Evolutionary conservation across 805 yeast species (phyloP).

Genomic region (Candida pseudoglaebosa): DNA sequence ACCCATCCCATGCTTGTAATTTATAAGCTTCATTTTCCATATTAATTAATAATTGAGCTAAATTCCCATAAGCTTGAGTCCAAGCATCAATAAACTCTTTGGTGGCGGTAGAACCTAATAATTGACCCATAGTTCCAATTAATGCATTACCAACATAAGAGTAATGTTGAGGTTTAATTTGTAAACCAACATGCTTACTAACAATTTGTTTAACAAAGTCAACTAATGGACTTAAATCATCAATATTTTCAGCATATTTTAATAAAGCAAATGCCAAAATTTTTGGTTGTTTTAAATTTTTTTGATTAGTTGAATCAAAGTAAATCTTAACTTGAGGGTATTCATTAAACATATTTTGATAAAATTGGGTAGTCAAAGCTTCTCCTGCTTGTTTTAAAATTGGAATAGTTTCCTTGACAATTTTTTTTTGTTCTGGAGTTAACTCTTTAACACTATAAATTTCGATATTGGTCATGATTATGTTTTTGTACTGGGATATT

Average conservation of each 20-base stretch:
- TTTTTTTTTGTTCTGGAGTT: slow-evolving; percentile 24
- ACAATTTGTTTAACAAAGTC: slow-evolving; percentile 57
- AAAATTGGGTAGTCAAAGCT: slow-evolving; percentile 50
- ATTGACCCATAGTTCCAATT: slow-evolving; percentile 49
- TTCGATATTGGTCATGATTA: slow-evolving; percentile 3
- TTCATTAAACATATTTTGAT: slow-evolving; percentile 49
- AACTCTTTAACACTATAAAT: slow-evolving; percentile 13
- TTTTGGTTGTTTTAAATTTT: slow-evolving; percentile 52
- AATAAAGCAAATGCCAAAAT: slow-evolving; percentile 61
- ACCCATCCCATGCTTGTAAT: slow-evolving; percentile 50
- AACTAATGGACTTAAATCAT: slow-evolving; percentile 49
- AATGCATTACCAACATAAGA: slow-evolving; percentile 59
- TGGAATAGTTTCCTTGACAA: slow-evolving; percentile 50
- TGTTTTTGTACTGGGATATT: no score
- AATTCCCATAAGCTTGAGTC: slow-evolving; percentile 58
- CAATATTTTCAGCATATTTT: slow-evolving; percentile 60
- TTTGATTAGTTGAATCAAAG: slow-evolving; percentile 60
- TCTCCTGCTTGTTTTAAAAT: slow-evolving; percentile 53
- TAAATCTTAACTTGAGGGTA: slow-evolving; percentile 55
- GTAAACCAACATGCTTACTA: slow-evolving; percentile 63
- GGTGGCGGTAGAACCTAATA: slow-evolving; percentile 53
- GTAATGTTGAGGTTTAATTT: slow-evolving; percentile 61
- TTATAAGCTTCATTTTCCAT: slow-evolving; percentile 49
- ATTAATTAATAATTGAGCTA: slow-evolving; percentile 57
- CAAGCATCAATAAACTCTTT: slow-evolving; percentile 58